These are phyloP conservation scores for Blastobotrys peoriensis DNA, from an alignment of 805 yeast genomes.

Conservation along the genomic window DNA sequence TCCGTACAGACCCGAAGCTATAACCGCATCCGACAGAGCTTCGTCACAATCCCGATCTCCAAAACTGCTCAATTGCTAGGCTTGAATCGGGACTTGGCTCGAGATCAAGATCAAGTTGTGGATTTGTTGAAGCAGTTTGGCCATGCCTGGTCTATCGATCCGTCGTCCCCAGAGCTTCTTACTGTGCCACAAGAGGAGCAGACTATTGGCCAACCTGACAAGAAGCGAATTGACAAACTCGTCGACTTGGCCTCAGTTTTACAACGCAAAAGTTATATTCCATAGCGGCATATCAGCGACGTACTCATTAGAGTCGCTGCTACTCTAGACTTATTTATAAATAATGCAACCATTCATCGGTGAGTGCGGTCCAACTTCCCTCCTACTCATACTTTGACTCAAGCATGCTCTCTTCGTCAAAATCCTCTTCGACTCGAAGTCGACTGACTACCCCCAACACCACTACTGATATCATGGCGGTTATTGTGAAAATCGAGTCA, in stretches of 20 bases:
- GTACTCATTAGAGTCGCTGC: not conserved
- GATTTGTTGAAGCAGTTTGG: too few relatives aligned
- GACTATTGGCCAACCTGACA: not conserved
- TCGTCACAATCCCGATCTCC: too few relatives aligned
- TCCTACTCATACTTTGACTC: conserved; percentile 17
- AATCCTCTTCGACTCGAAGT: conserved; percentile 4
- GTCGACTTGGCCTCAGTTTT: not conserved
- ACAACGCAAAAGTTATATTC: not conserved
- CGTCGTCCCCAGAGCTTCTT: not conserved
- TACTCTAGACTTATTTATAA: not conserved
- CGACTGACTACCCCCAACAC: conserved; percentile 21
- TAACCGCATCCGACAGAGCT: too few relatives aligned
- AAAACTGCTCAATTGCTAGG: too few relatives aligned
- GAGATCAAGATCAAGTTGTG: too few relatives aligned
- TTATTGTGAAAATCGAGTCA: conserved; percentile 31
- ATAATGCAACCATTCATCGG: too few relatives aligned
- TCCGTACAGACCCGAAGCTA: too few relatives aligned
- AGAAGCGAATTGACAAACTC: not conserved
- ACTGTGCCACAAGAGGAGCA: not conserved
- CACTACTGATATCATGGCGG: conserved; percentile 26
- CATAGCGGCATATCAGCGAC: not conserved
- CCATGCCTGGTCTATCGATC: not conserved
- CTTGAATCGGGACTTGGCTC: too few relatives aligned
- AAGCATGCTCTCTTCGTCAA: conserved; percentile 20
- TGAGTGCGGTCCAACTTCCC: too few relatives aligned